Base-by-base conservation (phyloP, 768 basidiomycete genomes). In the Suillus lakei region DNA sequence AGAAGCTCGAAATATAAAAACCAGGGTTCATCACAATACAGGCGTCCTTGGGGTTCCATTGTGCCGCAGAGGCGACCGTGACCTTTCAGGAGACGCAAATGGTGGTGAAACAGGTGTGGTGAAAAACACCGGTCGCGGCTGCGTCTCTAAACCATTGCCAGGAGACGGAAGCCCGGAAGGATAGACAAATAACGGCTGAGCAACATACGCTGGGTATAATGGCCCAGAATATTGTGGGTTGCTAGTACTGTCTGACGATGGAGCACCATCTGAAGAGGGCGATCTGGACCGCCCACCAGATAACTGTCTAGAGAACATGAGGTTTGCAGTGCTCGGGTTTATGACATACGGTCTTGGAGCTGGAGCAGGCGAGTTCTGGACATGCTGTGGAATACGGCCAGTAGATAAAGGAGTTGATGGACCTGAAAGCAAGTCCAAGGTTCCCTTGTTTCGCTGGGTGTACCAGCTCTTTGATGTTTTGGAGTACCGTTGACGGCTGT, bases 351-450 rank as follows among this genome's bases (percentile, higher is more conserved):
- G 76, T 2, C 70, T 64, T n/a, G 75, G 67, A 10, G 70, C 46
- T 2, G 48, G 67, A 2, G 64, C 64, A 18, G 65, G 68, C 16
- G 36, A 39, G 55, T 30, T 34, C 32, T 34, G 62, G 13, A 58
- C 51, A 3, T 73, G 76, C 21, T 56, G 41, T 1, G 71, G 73
- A 9, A 75, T 62, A n/a, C 76, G 54, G 3, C 75, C 75, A 23
- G 75, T 71, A 48, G 71, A 75, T 48, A 76, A 78, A 2, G 75
- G 76, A 30, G 73, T 76, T 34, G 75, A 76, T 4, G 75, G 76
- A 2, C 76, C 76, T 8, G 76, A 77, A 5, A 78, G 66, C 38
- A 77, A 50, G 39, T 77, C 77, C 34, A 77, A 59, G 8, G 66
- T 67, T 30, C 67, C 69, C 23, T 69, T 75, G 18, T 76, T 67